phyloP scores from a whole-genome alignment of 2,329 filamentous ascomycete genomes.

The Penicillium sp. region DNA sequence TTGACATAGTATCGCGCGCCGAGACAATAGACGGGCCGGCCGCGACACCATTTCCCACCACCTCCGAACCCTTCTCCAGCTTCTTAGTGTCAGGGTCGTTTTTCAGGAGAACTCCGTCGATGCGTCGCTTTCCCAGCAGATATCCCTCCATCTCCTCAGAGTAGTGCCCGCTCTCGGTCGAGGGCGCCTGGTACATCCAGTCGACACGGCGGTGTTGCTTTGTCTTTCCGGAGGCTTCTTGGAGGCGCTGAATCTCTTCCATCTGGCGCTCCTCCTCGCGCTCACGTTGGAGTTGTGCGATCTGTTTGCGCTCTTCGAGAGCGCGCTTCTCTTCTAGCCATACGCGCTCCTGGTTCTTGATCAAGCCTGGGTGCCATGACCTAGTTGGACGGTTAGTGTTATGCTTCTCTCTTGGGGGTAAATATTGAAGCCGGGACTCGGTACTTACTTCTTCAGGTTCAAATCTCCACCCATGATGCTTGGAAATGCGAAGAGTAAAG shows the following conservation, averaged over 20 bases:
- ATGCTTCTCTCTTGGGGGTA: not conserved
- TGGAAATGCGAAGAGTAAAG: not conserved
- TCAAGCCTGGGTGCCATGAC: constrained; percentile 86
- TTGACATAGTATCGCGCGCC: constrained; percentile 74
- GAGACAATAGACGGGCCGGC: constrained; percentile 62
- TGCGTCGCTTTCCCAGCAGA: constrained; percentile 84
- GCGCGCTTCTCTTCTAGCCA: constrained; percentile 92
- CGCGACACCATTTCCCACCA: constrained; percentile 22
- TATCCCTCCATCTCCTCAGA: constrained; percentile 90
- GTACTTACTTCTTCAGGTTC: constrained; percentile 75
- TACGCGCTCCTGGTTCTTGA: constrained; percentile 86
- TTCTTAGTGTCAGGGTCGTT: constrained; percentile 73
- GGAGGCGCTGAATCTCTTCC: constrained; percentile 85
- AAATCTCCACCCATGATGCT: constrained; percentile 86
- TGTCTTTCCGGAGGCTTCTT: constrained; percentile 82
- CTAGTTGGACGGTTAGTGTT: constrained; percentile 41
- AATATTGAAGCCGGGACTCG: not conserved
- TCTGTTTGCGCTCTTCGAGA: constrained; percentile 90
- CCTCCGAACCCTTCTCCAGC: constrained; percentile 66
- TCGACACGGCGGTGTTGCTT: constrained; percentile 83
- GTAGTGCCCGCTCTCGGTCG: constrained; percentile 68
- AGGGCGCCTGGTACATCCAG: constrained; percentile 96
- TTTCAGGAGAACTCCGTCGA: constrained; percentile 77
- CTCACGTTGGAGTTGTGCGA: constrained; percentile 87
- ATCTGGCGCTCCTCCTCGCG: constrained; percentile 90